A percentile compares a stretch with the other conserved stretches of the same genome.
Evolutionary conservation across 768 basidiomycete species (phyloP).

Genomic region (Tulasnella calospora): DNA sequence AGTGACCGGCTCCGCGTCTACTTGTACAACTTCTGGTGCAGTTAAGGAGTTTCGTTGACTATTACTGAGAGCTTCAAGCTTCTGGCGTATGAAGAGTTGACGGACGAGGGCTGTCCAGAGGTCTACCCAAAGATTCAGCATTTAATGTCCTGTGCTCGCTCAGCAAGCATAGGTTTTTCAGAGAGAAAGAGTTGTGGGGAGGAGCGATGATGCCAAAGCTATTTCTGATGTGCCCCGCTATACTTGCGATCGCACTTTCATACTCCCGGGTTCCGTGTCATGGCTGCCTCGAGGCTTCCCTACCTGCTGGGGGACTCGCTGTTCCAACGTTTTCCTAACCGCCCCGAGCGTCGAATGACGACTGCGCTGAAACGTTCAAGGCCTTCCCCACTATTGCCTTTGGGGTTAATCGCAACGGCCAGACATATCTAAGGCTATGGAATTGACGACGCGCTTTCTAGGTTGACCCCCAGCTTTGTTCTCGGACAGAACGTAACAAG

Average conservation of each 20-base stretch:
- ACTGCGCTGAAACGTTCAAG: constrained; percentile 5
- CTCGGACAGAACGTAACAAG: background rate
- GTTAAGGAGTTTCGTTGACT: background rate
- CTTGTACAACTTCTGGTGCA: background rate
- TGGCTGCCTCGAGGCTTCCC: constrained; percentile 1
- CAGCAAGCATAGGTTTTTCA: background rate
- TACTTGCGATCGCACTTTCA: background rate
- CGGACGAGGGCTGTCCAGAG: background rate
- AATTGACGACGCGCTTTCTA: background rate
- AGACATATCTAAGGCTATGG: background rate
- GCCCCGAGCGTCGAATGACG: background rate
- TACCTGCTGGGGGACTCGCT: background rate
- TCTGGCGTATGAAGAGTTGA: constrained; percentile 3
- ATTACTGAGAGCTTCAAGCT: constrained; percentile 7
- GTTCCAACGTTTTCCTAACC: constrained; percentile 1
- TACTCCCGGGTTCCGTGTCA: constrained; percentile 2
- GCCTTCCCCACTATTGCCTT: background rate
- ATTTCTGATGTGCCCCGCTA: background rate
- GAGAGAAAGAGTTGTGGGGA: background rate
- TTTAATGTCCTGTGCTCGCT: constrained; percentile 3
- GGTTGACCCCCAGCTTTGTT: background rate
- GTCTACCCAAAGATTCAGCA: background rate
- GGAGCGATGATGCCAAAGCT: background rate
- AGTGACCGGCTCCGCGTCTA: background rate
- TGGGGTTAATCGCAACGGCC: background rate